Evolutionary conservation across 257 asterid genomes (phyloP), one percentile per base, ranked within the genome.

Genomic region (Plectranthus barbatus): DNA sequence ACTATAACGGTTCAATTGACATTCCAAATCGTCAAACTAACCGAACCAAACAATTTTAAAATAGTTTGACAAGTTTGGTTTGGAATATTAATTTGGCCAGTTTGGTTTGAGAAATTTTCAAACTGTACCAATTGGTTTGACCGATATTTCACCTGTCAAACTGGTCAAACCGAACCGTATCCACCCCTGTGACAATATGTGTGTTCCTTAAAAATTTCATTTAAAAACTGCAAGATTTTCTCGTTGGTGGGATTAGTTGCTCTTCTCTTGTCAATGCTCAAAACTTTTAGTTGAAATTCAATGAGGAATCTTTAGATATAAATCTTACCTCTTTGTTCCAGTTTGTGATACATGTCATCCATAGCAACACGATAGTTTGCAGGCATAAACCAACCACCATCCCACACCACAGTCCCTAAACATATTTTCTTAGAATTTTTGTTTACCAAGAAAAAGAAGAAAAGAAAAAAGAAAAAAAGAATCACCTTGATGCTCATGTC

Each of bases 331-430:
- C 86, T 65, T 78, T 69, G 31, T 66, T 67, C 90, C 84, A 80
- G 40, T 83, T 62, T 42, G 83, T 60, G 39, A 47, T 60, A 31
- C 61, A 50, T 1, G 76, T 40, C 78, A 80, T 74, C 58, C 77
- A 45, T 39, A 76, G 15, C 69, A 83, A 40, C 19, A 74, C 54
- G 55, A 62, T 15, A 23, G 81, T 71, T 44, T 80, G 84, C 10
- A 74, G 47, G 61, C 70, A 45, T 36, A 76, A 70, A 19, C 86
- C 86, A 9, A 51, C 6, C 61, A 80, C 55, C 90, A 83, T 80
- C 26, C 90, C 86, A 23, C 70, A 71, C 84, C 82, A 80, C 37
- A 83, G 60, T 0, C 86, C 90, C 86, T 83, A 64, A 37, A 23
- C 58, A 33, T 1, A 53, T 18, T 64, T 55, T 21, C 1, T 23